Evolutionary conservation across 306 rosid species (phyloP).

Genomic region (Oxytropis ochrocephala): DNA sequence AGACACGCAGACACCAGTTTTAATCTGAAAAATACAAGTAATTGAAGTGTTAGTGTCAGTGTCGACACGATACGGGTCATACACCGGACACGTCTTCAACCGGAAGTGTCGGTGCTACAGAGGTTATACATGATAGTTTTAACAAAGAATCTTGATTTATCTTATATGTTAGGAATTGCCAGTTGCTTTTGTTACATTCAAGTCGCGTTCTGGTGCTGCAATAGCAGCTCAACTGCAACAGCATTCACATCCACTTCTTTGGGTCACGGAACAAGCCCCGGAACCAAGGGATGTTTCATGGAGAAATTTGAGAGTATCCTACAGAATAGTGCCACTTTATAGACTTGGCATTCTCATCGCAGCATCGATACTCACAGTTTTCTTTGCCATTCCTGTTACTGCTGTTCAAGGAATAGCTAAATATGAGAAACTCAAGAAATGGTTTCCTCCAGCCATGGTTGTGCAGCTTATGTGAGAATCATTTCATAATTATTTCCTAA

Average conservation of each 20-base stretch:
- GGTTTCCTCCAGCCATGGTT: constrained; percentile 96
- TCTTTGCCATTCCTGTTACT: constrained; percentile 85
- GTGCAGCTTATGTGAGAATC: constrained; percentile 66
- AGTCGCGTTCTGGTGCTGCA: constrained; percentile 66
- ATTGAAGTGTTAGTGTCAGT: too few species aligned
- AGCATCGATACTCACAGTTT: constrained; percentile 70
- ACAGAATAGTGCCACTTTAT: constrained; percentile 52
- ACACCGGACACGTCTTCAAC: too few species aligned
- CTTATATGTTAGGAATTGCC: constrained; percentile 63
- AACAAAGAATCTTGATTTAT: constrained; percentile 2
- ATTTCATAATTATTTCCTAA: neutral
- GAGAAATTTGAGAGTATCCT: constrained; percentile 66
- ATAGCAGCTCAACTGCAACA: constrained; percentile 74
- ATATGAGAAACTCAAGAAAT: constrained; percentile 74
- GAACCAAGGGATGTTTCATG: constrained; percentile 94
- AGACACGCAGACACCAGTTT: too few species aligned
- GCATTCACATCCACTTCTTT: constrained; percentile 65
- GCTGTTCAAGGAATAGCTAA: constrained; percentile 95
- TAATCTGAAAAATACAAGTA: too few species aligned
- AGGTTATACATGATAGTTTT: too few species aligned
- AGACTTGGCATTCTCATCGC: constrained; percentile 55
- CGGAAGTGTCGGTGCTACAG: too few species aligned
- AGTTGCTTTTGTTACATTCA: constrained; percentile 77
- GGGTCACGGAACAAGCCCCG: constrained; percentile 83
- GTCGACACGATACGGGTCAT: too few species aligned